Conservation (phyloP, 2,329 filamentous ascomycete genomes). For the Aspergillus aculeatinus region DNA sequence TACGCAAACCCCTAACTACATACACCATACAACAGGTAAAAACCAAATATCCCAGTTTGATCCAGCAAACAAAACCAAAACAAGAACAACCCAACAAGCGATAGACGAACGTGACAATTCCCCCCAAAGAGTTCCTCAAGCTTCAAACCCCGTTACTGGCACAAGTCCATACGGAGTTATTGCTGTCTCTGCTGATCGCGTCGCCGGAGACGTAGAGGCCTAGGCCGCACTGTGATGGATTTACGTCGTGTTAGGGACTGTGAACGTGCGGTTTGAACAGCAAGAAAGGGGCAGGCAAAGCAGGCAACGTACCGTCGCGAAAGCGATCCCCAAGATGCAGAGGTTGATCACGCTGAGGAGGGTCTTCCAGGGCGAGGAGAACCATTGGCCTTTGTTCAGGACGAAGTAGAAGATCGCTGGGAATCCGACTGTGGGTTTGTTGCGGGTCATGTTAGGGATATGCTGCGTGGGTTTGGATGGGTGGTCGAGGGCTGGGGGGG, state of each 20-base stretch:
- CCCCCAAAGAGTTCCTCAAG: too few species aligned
- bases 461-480: neutral
- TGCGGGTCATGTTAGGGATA: constrained; percentile 8
- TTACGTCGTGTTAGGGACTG: constrained; percentile 4
- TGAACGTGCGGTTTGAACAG: too few species aligned
- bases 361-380: constrained; percentile 44
- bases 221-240: constrained; percentile 34
- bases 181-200: constrained; percentile 36
- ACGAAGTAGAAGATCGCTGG: constrained; percentile 49
- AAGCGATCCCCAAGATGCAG: constrained; percentile 38
- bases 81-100: neutral
- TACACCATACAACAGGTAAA: too few species aligned
- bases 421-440: constrained; percentile 34
- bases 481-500: neutral
- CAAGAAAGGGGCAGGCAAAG: neutral
- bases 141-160: constrained; percentile 30
- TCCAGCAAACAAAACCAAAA: neutral
- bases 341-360: constrained; percentile 46
- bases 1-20: too few species aligned
- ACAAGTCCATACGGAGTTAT: constrained; percentile 41
- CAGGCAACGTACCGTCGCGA: constrained; percentile 25
- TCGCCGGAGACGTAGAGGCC: constrained; percentile 44
- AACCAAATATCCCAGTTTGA: too few species aligned
- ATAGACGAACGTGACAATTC: too few species aligned
- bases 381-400: constrained; percentile 47